A percentile compares a stretch with the other conserved stretches of the same genome.
phyloP scores from a whole-genome alignment of 2,329 filamentous ascomycete genomes.

The Ophiocordyceps polyrhachis-furcata region DNA sequence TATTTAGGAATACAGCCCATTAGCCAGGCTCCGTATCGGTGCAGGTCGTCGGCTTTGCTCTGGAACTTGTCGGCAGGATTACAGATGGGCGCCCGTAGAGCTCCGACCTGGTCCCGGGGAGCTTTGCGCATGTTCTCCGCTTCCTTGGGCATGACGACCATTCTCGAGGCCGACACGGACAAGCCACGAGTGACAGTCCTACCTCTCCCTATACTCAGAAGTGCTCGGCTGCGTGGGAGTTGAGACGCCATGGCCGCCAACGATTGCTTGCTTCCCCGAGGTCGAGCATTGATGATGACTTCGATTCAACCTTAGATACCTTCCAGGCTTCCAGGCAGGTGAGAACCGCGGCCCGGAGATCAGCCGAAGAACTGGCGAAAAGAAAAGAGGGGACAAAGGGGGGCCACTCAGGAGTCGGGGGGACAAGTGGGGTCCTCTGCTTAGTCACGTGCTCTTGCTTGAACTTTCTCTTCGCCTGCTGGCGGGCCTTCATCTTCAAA shows the following conservation, averaged over 20 bases:
- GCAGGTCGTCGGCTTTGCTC: constrained; percentile 70
- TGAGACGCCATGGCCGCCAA: constrained; percentile 38
- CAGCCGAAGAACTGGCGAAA: background rate
- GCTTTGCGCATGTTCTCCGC: constrained; percentile 49
- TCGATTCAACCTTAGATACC: too few species aligned
- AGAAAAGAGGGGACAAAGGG: background rate
- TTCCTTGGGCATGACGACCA: constrained; percentile 40
- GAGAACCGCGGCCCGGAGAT: background rate
- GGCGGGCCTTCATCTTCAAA: background rate
- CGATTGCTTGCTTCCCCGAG: background rate
- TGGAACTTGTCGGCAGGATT: constrained; percentile 90
- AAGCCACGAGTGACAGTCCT: constrained; percentile 28
- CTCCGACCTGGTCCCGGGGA: constrained; percentile 35
- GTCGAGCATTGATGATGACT: background rate
- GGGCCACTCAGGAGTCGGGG: background rate
- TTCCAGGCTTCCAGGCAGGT: too few species aligned
- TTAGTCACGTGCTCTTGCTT: constrained; percentile 8
- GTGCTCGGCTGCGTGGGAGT: constrained; percentile 34
- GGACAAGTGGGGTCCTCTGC: background rate
- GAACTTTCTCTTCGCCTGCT: constrained; percentile 5
- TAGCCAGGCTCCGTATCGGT: constrained; percentile 90
- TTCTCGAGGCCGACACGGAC: constrained; percentile 26
- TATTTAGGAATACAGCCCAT: constrained; percentile 96
- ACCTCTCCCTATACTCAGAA: constrained; percentile 33
- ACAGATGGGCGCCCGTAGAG: constrained; percentile 59